Percentiles rank a stretch among this genome's conserved stretches.
Conservation (phyloP, 441 rosid species). For the Gossypium laxum region DNA sequence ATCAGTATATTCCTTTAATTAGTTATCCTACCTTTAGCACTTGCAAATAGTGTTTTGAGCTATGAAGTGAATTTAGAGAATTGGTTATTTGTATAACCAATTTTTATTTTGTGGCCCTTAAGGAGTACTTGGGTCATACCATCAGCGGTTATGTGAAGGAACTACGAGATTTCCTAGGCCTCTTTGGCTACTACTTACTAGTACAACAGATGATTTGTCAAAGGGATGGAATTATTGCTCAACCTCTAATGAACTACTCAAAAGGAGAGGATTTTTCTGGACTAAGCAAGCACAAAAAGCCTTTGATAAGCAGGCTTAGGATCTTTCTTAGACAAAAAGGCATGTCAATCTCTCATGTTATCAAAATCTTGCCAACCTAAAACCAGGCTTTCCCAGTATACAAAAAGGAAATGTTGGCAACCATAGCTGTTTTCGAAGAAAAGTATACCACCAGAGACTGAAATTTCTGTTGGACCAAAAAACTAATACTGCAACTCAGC, state of each 20-base stretch:
- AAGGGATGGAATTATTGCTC: background rate
- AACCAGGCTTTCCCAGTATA: background rate
- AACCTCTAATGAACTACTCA: background rate
- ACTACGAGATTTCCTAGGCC: background rate
- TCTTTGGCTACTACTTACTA: background rate
- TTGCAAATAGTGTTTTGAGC: background rate
- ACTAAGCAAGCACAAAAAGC: background rate
- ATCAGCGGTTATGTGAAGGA: background rate
- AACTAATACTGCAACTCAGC: background rate
- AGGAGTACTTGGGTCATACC: background rate
- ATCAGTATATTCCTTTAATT: background rate
- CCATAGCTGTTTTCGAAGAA: background rate
- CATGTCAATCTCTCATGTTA: background rate
- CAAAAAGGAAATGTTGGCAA: background rate
- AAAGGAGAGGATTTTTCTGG: background rate
- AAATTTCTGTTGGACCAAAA: background rate
- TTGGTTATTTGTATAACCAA: background rate
- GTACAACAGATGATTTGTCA: background rate
- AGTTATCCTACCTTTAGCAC: conserved; percentile 2
- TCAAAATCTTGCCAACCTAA: background rate
- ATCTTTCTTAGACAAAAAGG: background rate
- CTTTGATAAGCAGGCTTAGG: background rate
- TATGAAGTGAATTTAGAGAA: background rate
- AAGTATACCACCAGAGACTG: background rate
- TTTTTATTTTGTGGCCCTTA: background rate